Evolutionary conservation across 2,329 filamentous ascomycete species (phyloP).

Genomic region (Xylaria digitata): DNA sequence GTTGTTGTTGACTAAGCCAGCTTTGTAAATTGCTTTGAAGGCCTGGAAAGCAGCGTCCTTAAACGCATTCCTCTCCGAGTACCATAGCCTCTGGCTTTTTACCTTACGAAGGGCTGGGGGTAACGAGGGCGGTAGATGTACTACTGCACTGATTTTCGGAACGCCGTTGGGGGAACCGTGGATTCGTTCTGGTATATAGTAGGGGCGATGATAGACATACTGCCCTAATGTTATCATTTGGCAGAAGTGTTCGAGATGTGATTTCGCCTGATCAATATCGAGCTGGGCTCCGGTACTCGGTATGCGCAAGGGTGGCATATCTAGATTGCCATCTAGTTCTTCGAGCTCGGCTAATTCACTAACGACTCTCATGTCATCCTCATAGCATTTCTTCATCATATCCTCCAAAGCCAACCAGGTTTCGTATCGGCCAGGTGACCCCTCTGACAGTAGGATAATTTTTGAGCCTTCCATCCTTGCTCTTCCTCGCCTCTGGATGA

Average conservation of each 20-base stretch:
- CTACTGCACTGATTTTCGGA: conserved; percentile 64
- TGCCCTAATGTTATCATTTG: conserved; percentile 65
- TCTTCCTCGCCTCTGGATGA: conserved; percentile 67
- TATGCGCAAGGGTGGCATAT: conserved; percentile 53
- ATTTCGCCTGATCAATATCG: conserved; percentile 76
- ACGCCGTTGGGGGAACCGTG: conserved; percentile 41
- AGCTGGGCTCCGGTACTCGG: conserved; percentile 69
- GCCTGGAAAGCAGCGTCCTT: conserved; percentile 88
- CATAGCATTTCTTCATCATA: conserved; percentile 77
- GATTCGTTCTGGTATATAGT: conserved; percentile 67
- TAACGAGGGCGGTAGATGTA: conserved; percentile 77
- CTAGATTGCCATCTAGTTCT: conserved; percentile 50
- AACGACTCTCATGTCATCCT: conserved; percentile 69
- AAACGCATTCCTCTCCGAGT: conserved; percentile 75
- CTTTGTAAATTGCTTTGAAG: conserved; percentile 75
- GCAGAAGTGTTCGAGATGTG: conserved; percentile 88
- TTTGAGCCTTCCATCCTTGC: conserved; percentile 63
- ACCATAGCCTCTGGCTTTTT: conserved; percentile 68
- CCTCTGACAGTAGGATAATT: conserved; percentile 60
- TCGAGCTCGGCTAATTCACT: conserved; percentile 62
- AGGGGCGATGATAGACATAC: conserved; percentile 73
- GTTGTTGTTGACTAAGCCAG: conserved; percentile 80
- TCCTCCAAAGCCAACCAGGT: conserved; percentile 76
- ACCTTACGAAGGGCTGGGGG: conserved; percentile 69
- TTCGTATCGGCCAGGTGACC: conserved; percentile 45